A percentile compares a stretch with the other conserved stretches of the same genome.
phyloP scores from a whole-genome alignment of 2,329 filamentous ascomycete species.

The Fusarium clavum region DNA sequence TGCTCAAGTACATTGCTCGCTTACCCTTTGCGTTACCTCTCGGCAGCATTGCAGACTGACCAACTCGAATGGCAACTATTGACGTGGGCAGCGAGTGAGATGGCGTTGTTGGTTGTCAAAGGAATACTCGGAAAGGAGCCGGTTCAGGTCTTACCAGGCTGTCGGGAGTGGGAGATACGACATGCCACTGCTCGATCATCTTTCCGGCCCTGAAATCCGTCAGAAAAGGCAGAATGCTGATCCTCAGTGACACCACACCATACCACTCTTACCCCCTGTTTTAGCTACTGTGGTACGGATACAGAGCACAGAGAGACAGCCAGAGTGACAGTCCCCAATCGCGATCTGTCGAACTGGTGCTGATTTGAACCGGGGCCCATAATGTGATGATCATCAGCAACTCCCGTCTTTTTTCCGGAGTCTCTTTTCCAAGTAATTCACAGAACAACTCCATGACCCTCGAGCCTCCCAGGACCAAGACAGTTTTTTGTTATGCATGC shows the following conservation, averaged over 20 bases:
- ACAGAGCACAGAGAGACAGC: background rate
- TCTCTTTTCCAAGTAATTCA: background rate
- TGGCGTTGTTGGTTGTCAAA: constrained; percentile 1
- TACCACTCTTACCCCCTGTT: constrained; percentile 7
- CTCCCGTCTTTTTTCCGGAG: background rate
- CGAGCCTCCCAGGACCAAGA: background rate
- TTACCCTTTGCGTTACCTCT: constrained; percentile 1
- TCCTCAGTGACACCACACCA: constrained; percentile 29
- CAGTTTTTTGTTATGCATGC: background rate
- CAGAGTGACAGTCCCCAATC: constrained; percentile 21
- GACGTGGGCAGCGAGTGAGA: constrained; percentile 26
- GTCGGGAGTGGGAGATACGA: constrained; percentile 39
- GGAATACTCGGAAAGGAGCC: constrained; percentile 28
- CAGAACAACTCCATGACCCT: background rate
- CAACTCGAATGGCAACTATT: constrained; percentile 4
- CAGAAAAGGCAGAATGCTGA: constrained; percentile 13
- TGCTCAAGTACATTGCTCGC: constrained; percentile 5
- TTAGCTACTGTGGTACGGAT: background rate
- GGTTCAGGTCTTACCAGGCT: constrained; percentile 41
- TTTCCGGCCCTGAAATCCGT: constrained; percentile 25
- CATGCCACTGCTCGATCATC: constrained; percentile 20
- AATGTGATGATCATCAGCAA: constrained; percentile 24
- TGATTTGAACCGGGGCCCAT: background rate
- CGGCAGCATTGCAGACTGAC: background rate
- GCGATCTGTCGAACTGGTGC: constrained; percentile 35